phyloP scores from a whole-genome alignment of 208 protist genomes.

The Crithidia brevicula region DNA sequence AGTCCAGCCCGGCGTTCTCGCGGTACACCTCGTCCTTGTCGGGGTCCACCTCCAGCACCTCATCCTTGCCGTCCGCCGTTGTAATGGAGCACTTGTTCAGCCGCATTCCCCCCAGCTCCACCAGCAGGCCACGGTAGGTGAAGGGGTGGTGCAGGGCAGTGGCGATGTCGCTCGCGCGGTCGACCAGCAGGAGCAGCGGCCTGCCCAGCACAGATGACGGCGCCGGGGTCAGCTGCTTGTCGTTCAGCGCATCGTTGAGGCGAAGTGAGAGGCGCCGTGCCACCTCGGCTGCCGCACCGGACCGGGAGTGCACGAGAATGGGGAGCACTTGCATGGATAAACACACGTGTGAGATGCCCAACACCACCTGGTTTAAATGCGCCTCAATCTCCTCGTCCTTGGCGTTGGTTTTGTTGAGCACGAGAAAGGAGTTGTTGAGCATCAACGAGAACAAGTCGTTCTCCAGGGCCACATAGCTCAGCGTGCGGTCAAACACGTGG shows the following conservation, averaged over 20 bases:
- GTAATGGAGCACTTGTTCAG: constrained; percentile 80
- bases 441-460: constrained; percentile 89
- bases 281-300: constrained; percentile 78
- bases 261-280: constrained; percentile 66
- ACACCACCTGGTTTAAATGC: constrained; percentile 74
- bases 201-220: constrained; percentile 64
- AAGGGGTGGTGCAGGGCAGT: constrained; percentile 89
- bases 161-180: constrained; percentile 82
- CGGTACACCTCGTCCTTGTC: constrained; percentile 85
- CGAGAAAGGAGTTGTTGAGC: constrained; percentile 72
- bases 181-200: constrained; percentile 84
- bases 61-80: constrained; percentile 56
- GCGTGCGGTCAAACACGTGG: constrained; percentile 79
- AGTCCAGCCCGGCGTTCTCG: constrained; percentile 68
- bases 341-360: constrained; percentile 84
- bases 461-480: constrained; percentile 85
- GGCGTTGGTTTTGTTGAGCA: constrained; percentile 68
- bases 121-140: constrained; percentile 85
- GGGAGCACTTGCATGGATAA: constrained; percentile 83
- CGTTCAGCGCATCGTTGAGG: constrained; percentile 77
- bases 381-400: constrained; percentile 71
- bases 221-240: constrained; percentile 63
- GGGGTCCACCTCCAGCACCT: constrained; percentile 82
- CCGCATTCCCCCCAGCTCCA: constrained; percentile 78
- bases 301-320: constrained; percentile 83